Percentiles rank a stretch among this genome's conserved stretches.
phyloP scores from a whole-genome alignment of 2,329 filamentous ascomycete genomes.

The Ploettnerulaceae sp. region DNA sequence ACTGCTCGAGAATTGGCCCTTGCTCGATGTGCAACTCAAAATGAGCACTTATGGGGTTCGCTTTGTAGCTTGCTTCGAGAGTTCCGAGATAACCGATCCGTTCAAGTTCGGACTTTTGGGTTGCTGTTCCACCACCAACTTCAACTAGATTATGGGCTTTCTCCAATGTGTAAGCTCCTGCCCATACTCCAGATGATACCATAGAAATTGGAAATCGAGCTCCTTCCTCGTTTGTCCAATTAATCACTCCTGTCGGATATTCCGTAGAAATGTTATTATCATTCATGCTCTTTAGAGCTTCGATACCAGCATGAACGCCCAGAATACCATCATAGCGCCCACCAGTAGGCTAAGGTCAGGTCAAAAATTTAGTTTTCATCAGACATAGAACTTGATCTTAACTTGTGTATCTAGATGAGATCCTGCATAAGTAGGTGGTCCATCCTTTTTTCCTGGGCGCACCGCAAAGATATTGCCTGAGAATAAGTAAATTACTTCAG shows the following conservation, averaged over 20 bases:
- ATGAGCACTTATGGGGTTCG: conserved; percentile 66
- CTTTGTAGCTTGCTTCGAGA: conserved; percentile 50
- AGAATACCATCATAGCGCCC: conserved; percentile 74
- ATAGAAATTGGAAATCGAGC: conserved; percentile 74
- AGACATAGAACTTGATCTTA: conserved; percentile 33
- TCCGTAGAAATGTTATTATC: conserved; percentile 65
- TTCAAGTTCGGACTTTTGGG: conserved; percentile 63
- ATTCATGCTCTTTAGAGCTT: conserved; percentile 63
- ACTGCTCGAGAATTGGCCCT: conserved; percentile 66
- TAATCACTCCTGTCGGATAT: conserved; percentile 38
- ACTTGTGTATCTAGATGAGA: conserved; percentile 62
- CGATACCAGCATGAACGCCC: conserved; percentile 67
- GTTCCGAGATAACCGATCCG: conserved; percentile 66
- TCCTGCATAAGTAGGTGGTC: conserved; percentile 62
- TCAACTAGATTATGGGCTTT: conserved; percentile 58
- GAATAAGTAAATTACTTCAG: not conserved
- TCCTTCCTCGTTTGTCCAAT: conserved; percentile 74
- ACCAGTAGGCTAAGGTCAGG: conserved; percentile 47
- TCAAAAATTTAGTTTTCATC: not conserved
- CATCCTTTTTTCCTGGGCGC: conserved; percentile 54
- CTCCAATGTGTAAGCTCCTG: conserved; percentile 58
- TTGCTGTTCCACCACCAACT: conserved; percentile 55
- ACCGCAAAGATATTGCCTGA: conserved; percentile 67
- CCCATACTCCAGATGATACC: conserved; percentile 72
- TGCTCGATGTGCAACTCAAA: conserved; percentile 87